A percentile compares a stretch with the other conserved stretches of the same genome.
phyloP scores from a whole-genome alignment of 2,329 filamentous ascomycete species.

The Stemphylium vesicarium region DNA sequence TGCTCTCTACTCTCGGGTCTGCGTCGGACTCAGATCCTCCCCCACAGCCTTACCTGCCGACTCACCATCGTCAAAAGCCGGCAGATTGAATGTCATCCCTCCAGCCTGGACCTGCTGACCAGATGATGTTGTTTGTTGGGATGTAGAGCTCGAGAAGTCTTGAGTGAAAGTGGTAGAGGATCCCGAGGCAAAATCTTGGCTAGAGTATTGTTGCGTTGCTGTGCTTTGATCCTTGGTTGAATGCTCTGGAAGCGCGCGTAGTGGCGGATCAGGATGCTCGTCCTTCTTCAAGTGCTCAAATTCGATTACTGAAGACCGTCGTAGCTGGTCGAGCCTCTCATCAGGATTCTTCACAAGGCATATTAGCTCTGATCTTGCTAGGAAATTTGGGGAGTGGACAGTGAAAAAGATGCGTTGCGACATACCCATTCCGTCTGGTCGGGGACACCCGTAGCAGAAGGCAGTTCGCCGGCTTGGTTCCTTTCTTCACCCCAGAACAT shows the following conservation, averaged over 20 bases:
- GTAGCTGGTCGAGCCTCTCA: constrained; percentile 55
- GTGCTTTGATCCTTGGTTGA: constrained; percentile 24
- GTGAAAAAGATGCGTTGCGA: constrained; percentile 54
- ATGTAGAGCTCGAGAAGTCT: constrained; percentile 6
- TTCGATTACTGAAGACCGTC: constrained; percentile 53
- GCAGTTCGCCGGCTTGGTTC: constrained; percentile 66
- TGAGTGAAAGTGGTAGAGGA: constrained; percentile 7
- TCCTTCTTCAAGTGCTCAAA: constrained; percentile 49
- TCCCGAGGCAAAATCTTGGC: constrained; percentile 6
- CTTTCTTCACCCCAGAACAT: constrained; percentile 71
- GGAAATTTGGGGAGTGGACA: constrained; percentile 11
- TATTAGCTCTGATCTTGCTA: constrained; percentile 32
- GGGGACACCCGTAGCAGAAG: constrained; percentile 81
- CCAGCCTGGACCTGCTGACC: constrained; percentile 18
- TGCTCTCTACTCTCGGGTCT: constrained; percentile 5
- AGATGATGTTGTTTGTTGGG: neutral
- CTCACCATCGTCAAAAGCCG: constrained; percentile 23
- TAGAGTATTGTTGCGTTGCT: constrained; percentile 7
- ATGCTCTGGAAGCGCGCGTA: constrained; percentile 47
- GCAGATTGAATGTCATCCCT: constrained; percentile 27
- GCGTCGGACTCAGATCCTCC: constrained; percentile 21
- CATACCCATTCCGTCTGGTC: constrained; percentile 94
- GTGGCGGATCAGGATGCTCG: constrained; percentile 37
- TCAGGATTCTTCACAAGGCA: constrained; percentile 52
- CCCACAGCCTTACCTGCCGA: neutral